Base-by-base conservation (phyloP, 495 filamentous ascomycete species). In the Astrocystis sublimbata region DNA sequence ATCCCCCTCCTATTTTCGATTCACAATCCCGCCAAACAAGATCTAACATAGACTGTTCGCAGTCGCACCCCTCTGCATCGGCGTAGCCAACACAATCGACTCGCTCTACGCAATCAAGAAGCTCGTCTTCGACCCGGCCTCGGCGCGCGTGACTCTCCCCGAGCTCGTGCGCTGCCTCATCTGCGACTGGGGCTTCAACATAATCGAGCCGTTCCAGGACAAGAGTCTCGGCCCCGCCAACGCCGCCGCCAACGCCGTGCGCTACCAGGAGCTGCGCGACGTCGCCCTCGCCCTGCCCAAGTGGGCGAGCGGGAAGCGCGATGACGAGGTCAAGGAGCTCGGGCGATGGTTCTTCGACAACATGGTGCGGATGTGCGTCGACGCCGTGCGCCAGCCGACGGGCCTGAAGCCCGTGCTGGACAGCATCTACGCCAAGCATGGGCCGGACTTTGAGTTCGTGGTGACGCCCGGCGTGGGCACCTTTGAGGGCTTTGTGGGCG, bases 401-500 rank as follows among this genome's bases (percentile, higher is more conserved):
- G 30, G 7, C 6, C 49, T 61, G 2, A 35, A 40, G 30, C 7
- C 17, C 49, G 26, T 31, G 13, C 41, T 61, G 2, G 59, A 61
- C 1, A 12, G 49, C 24, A 55, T 61, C 40, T 33, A 46, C 28
- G 26, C 23, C 10, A 33, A 40, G 4, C 31, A 65, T 54, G 59
- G 58, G n/a, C 17, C 31, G 0, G 59, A 57, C 36, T 68, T 68
- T 43, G 58, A 68, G 40, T 68, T 65, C 36, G n/a, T 65, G 10
- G 58, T 68, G 21, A 61, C 58, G 26, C 66, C 66, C 23, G 62
- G 66, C 41, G 58, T 65, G n/a, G 66, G 66, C 21, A 65, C 66
- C 2, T 68, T 68, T 45, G 66, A 68, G 30, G 66, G 66, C 21
- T 68, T 58, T 45, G 63, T 68, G 0, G 66, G 66, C 58, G 66